phyloP scores from a whole-genome alignment of 129 eudicot species.

The Deinandra increscens region DNA sequence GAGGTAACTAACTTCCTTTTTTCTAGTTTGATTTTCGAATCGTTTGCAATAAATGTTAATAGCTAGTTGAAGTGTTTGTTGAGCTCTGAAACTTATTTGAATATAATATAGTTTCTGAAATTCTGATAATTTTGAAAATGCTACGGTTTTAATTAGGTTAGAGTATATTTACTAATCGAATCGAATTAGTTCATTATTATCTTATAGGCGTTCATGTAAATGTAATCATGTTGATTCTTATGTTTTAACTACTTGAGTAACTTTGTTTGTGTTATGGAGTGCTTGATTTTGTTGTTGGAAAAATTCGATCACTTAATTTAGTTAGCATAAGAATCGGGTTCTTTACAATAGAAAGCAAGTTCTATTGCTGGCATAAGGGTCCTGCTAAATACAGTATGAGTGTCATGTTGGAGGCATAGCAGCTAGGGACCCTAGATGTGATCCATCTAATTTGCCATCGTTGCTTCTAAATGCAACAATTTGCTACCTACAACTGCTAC shows the following conservation, averaged over 20 bases:
- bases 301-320: neutral
- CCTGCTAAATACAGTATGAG: too few species aligned
- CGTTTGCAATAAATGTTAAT: neutral
- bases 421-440: too few species aligned
- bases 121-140: neutral
- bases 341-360: too few species aligned
- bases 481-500: too few species aligned
- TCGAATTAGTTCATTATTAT: neutral
- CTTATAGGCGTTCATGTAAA: neutral
- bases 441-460: too few species aligned
- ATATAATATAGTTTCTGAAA: neutral
- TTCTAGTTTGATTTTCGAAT: neutral
- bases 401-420: too few species aligned
- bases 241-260: neutral
- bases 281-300: neutral
- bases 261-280: neutral
- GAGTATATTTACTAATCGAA: too few species aligned
- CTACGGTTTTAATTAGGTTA: neutral
- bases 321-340: too few species aligned
- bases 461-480: too few species aligned
- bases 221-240: neutral
- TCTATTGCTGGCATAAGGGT: too few species aligned
- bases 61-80: neutral
- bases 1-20: neutral
- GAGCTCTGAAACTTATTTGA: neutral